A percentile compares a stretch with the other conserved stretches of the same genome.
phyloP scores from a whole-genome alignment of 495 filamentous ascomycete species.

The Aspergillus sclerotiicarbonarius region DNA sequence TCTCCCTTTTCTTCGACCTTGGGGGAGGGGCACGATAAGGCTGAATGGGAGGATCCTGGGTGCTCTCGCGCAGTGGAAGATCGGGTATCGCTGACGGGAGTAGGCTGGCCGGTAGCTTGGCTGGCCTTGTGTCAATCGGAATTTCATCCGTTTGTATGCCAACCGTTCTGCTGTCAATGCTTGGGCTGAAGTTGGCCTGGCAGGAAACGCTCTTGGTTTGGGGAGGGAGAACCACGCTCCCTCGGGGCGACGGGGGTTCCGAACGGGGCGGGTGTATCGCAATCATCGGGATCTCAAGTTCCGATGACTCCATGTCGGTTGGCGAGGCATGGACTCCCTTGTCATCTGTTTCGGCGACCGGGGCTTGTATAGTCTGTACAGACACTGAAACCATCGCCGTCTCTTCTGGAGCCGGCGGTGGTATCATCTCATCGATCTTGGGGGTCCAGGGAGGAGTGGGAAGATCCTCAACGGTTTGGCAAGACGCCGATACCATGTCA shows the following conservation, averaged over 20 bases:
- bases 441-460: slow-evolving; percentile 69
- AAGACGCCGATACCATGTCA: slow-evolving; percentile 67
- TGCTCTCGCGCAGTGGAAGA: slow-evolving; percentile 25
- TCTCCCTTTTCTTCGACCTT: slow-evolving; percentile 28
- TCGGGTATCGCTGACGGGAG: slow-evolving; percentile 63
- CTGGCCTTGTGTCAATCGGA: slow-evolving; percentile 67
- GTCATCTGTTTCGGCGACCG: slow-evolving; percentile 15
- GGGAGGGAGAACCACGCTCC: slow-evolving; percentile 60
- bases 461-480: slow-evolving; percentile 67
- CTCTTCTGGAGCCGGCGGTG: slow-evolving; percentile 13
- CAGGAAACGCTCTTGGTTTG: slow-evolving; percentile 60
- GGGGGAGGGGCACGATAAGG: slow-evolving; percentile 39
- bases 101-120: slow-evolving; percentile 73
- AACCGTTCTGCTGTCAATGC: slow-evolving; percentile 43
- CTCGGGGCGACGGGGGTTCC: slow-evolving; percentile 61
- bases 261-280: slow-evolving; percentile 64
- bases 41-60: slow-evolving; percentile 25
- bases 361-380: slow-evolving; percentile 64
- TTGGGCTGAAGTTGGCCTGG: slow-evolving; percentile 46
- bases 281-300: slow-evolving; percentile 57
- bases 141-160: slow-evolving; percentile 89
- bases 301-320: slow-evolving; percentile 18
- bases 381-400: slow-evolving; percentile 52
- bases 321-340: slow-evolving; percentile 15
- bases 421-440: slow-evolving; percentile 40